These are phyloP conservation scores for Tetrapisispora arboricola DNA, from an alignment of 805 yeast species.

Conservation along the genomic window DNA sequence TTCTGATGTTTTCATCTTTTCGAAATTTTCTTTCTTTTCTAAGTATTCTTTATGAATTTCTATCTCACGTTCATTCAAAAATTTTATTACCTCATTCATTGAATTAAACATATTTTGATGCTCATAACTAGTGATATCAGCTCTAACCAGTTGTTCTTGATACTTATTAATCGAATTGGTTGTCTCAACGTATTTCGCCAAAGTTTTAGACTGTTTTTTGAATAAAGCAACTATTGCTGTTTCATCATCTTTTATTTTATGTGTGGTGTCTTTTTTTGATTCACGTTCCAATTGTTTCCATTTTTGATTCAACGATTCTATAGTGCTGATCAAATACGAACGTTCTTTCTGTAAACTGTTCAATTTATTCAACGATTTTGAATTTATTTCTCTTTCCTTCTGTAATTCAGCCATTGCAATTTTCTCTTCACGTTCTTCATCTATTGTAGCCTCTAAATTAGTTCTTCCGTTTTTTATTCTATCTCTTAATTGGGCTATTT, in stretches of 20 bases:
- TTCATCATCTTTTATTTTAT: constrained; percentile 30
- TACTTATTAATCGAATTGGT: constrained; percentile 20
- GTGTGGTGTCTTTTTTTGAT: constrained; percentile 34
- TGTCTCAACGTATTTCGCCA: constrained; percentile 12
- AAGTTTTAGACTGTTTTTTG: constrained; percentile 17
- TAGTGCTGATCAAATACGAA: constrained; percentile 20
- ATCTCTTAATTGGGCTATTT: constrained; percentile 8
- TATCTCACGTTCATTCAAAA: constrained; percentile 24
- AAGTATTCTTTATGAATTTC: constrained; percentile 20
- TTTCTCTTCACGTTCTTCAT: constrained; percentile 8
- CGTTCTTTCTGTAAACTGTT: constrained; percentile 15
- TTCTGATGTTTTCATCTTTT: constrained; percentile 18
- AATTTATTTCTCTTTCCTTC: constrained; percentile 3
- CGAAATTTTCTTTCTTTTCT: constrained; percentile 22
- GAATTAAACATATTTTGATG: constrained; percentile 31
- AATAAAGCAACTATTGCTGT: constrained; percentile 16
- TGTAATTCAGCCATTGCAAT: constrained; percentile 5
- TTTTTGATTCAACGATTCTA: constrained; percentile 23
- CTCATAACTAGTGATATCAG: constrained; percentile 30
- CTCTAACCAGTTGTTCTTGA: constrained; percentile 19
- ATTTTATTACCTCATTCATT: constrained; percentile 22
- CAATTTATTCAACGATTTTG: constrained; percentile 7
- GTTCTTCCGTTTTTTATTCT: constrained; percentile 7
- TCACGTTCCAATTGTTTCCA: constrained; percentile 30
- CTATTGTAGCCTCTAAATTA: constrained; percentile 8